phyloP scores from a whole-genome alignment of 345 rosid species.

The Dimocarpus longan region DNA sequence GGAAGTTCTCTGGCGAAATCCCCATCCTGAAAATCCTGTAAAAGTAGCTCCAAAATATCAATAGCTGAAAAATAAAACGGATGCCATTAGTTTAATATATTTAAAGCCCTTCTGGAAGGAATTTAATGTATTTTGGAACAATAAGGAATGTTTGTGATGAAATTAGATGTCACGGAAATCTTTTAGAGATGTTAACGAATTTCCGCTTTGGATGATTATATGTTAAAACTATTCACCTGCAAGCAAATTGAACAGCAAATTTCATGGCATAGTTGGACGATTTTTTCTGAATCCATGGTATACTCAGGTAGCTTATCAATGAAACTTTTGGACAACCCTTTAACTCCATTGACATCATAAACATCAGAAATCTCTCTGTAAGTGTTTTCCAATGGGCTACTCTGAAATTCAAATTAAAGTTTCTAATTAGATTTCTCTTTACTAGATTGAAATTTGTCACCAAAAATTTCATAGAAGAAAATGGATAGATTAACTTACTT shows the following conservation, averaged over 20 bases:
- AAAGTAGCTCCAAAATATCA: neutral
- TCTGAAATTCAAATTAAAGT: constrained; percentile 33
- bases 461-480: neutral
- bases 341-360: constrained; percentile 49
- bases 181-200: neutral
- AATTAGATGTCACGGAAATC: no score
- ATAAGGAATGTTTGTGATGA: no score
- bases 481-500: constrained; percentile 44
- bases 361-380: constrained; percentile 61
- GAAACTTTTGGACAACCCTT: constrained; percentile 43
- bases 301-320: constrained; percentile 51
- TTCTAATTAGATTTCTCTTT: neutral
- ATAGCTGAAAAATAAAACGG: neutral
- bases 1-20: constrained; percentile 61
- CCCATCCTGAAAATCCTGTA: constrained; percentile 66
- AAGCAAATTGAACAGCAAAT: constrained; percentile 68
- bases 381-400: constrained; percentile 48
- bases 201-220: neutral
- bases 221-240: constrained; percentile 41
- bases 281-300: constrained; percentile 24
- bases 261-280: constrained; percentile 20
- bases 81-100: neutral
- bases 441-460: neutral
- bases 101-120: neutral
- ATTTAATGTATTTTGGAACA: no score